Evolutionary conservation across 345 rosid genomes (phyloP).

Genomic region (Theobroma cacao): DNA sequence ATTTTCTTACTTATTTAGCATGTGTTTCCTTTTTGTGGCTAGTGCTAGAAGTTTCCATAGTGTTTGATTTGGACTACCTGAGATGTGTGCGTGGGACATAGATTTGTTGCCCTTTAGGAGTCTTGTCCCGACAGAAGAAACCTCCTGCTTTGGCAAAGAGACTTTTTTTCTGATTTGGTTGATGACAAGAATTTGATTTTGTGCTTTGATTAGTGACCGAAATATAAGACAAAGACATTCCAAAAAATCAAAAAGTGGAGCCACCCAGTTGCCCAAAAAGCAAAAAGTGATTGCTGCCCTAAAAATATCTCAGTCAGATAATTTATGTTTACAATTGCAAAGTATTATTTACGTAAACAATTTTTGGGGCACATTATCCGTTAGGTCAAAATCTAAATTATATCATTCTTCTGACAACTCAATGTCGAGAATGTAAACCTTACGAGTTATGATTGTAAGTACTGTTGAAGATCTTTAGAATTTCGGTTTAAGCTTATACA

Average conservation of each 20-base stretch:
- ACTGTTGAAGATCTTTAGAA: not conserved
- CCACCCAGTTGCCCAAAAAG: not conserved
- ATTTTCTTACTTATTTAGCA: not conserved
- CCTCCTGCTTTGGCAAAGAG: not conserved
- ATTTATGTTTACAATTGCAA: not conserved
- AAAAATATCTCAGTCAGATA: not conserved
- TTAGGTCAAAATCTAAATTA: not conserved
- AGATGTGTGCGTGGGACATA: not conserved
- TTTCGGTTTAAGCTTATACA: not conserved
- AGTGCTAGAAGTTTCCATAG: not conserved
- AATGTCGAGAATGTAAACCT: not conserved
- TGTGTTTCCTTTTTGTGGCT: not conserved
- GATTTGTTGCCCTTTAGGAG: not conserved
- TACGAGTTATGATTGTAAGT: not conserved
- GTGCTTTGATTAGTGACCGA: slow-evolving; percentile 5
- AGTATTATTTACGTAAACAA: not conserved
- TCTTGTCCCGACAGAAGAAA: slow-evolving; percentile 1
- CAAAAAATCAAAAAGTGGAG: not conserved
- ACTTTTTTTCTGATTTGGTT: not conserved
- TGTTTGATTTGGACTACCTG: not conserved
- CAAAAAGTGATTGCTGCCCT: not conserved
- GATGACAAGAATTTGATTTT: slow-evolving; percentile 7
- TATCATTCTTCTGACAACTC: not conserved
- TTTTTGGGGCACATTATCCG: not conserved
- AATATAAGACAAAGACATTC: not conserved